A percentile compares a stretch with the other conserved stretches of the same genome.
Evolutionary conservation across 805 yeast genomes (phyloP).

Genomic region (Nakazawaea ishiwadae): DNA sequence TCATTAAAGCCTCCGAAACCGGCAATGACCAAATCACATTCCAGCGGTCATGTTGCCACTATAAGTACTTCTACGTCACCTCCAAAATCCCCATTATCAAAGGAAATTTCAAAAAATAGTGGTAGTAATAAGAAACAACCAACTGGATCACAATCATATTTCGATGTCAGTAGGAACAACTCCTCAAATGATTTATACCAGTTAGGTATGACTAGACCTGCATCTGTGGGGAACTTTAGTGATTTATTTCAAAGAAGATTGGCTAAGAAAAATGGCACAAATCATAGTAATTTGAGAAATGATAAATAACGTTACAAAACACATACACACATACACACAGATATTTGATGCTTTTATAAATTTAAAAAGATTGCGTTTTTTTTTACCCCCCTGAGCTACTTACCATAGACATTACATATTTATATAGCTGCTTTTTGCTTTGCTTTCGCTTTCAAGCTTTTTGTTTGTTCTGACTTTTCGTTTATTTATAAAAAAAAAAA

Average conservation of each 20-base stretch:
- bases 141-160: slow-evolving; percentile 9
- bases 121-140: neutral
- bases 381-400: too few species aligned
- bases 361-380: too few species aligned
- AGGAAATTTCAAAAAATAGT: neutral
- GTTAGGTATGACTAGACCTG: slow-evolving; percentile 10
- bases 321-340: neutral
- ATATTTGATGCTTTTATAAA: too few species aligned
- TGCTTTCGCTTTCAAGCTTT: neutral
- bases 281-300: neutral
- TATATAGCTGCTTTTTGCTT: neutral
- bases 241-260: slow-evolving; percentile 8
- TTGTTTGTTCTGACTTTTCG: neutral
- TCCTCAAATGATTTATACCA: slow-evolving; percentile 7
- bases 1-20: slow-evolving; percentile 8
- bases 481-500: too few species aligned
- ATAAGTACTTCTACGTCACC: neutral
- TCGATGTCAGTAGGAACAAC: slow-evolving; percentile 9
- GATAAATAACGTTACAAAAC: neutral
- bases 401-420: too few species aligned
- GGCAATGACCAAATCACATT: slow-evolving; percentile 3
- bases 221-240: slow-evolving; percentile 9
- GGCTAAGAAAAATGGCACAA: slow-evolving; percentile 3
- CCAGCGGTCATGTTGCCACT: neutral
- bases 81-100: neutral